Evolutionary conservation across 1,284 basidiomycete genomes (phyloP), one percentile per base, ranked within the genome.

Genomic region (Neolentinus lepideus): DNA sequence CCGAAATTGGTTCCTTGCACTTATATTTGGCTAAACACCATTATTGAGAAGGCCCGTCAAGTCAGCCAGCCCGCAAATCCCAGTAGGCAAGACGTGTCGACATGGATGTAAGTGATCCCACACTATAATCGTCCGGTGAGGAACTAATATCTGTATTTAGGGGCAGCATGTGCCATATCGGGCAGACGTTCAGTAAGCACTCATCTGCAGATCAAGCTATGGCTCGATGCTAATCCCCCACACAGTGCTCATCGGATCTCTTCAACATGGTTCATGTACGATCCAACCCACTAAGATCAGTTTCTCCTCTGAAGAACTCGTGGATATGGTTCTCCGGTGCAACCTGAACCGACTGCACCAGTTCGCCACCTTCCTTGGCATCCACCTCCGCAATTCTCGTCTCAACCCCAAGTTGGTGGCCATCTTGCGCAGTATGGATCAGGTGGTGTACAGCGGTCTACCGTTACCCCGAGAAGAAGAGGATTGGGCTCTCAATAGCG

Each of bases 111-210:
- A 69, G 83, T 72, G 55, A 56, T 50, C 53, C 46, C 53, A 56
- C 58, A 54, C 54, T 62, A 58, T n/a, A n/a, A n/a, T 62, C 54
- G 59, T 66, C 51, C 56, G 60, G 66, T 63, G 16, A 31, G 38
- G 22, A 29, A 53, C 66, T 71, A 59, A 64, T 64, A 69, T 63
- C 61, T 61, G 59, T 63, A 52, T 56, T n/a, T 68, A 85, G 83
- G 74, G 84, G 84, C 59, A 84, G 81, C 69, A 82, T 86, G 81
- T 85, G 83, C 61, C 84, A 87, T 64, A 84, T 85, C 56, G 84
- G 67, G 36, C 82, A 85, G 65, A 75, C 74, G 48, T 85, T 83
- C 72, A 81, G 84, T 84, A 67, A 72, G 83, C 72, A 58, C 57
- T 59, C 47, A 25, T 61, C 45, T 51, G 26, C 60, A 57, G 58